phyloP scores from a whole-genome alignment of 108 stramenopile genomes.

The Conticribra weissflogii region DNA sequence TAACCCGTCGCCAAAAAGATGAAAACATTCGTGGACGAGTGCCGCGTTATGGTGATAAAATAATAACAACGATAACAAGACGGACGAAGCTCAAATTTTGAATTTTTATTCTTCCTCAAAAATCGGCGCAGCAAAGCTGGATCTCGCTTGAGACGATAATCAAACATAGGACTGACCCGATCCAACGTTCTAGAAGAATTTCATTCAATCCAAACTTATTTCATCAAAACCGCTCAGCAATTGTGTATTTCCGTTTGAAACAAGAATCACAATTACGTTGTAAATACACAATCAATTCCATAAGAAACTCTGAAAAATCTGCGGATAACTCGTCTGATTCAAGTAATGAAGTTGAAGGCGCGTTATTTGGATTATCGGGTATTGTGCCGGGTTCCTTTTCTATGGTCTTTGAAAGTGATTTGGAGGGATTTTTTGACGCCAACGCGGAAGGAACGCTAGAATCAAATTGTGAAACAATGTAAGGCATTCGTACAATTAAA shows the following conservation, averaged over 20 bases:
- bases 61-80: too few species aligned
- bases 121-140: too few species aligned
- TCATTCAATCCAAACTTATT: background rate
- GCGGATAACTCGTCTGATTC: conserved; percentile 19
- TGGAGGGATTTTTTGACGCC: background rate
- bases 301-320: conserved; percentile 25
- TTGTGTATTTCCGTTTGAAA: conserved; percentile 39
- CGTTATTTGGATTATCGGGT: background rate
- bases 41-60: too few species aligned
- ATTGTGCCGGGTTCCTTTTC: background rate
- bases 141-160: too few species aligned
- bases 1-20: background rate
- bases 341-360: conserved; percentile 1
- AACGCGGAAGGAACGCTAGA: background rate
- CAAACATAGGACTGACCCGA: too few species aligned
- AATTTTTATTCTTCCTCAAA: too few species aligned
- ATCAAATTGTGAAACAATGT: conserved; percentile 25
- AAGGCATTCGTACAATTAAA: conserved; percentile 48
- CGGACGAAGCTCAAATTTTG: too few species aligned
- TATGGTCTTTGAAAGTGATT: background rate
- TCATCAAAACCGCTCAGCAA: background rate
- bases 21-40: too few species aligned
- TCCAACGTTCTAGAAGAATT: background rate
- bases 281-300: conserved; percentile 43
- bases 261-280: conserved; percentile 32